These are phyloP conservation scores for Thuidium tamariscinum DNA, from an alignment of 225 moss, liverwort and hornwort genomes.

Conservation along the genomic window DNA sequence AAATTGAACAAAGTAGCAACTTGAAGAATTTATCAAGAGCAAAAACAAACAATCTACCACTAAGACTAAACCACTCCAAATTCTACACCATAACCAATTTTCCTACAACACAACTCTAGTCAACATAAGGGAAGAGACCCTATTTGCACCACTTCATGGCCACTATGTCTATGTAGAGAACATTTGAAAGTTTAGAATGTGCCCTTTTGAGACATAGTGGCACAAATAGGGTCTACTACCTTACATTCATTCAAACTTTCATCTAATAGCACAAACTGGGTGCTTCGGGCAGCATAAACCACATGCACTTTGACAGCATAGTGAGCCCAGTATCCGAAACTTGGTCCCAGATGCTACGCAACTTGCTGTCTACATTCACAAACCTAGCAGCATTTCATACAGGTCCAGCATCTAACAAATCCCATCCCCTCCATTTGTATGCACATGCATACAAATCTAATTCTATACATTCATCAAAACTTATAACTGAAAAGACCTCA, in stretches of 20 bases:
- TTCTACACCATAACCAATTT: background rate
- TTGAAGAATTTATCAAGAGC: background rate
- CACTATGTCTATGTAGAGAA: rapidly evolving
- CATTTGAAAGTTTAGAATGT: background rate
- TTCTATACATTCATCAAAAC: background rate
- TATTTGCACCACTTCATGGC: background rate
- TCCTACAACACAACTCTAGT: background rate
- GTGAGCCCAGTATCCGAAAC: background rate
- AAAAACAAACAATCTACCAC: background rate
- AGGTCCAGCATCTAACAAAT: background rate
- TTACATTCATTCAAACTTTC: background rate
- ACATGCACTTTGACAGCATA: background rate
- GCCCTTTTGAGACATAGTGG: too few relatives aligned
- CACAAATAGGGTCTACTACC: background rate
- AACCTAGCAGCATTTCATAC: background rate
- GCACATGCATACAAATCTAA: background rate
- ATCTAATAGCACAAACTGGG: background rate
- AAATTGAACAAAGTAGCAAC: background rate
- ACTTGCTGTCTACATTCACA: background rate
- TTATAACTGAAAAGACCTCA: background rate
- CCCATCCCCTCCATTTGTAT: background rate
- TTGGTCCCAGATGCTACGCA: background rate
- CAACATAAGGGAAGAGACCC: background rate
- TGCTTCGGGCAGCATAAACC: background rate
- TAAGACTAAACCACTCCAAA: background rate